phyloP scores from a whole-genome alignment of 2,329 filamentous ascomycete genomes.

The Monosporascus sp. region DNA sequence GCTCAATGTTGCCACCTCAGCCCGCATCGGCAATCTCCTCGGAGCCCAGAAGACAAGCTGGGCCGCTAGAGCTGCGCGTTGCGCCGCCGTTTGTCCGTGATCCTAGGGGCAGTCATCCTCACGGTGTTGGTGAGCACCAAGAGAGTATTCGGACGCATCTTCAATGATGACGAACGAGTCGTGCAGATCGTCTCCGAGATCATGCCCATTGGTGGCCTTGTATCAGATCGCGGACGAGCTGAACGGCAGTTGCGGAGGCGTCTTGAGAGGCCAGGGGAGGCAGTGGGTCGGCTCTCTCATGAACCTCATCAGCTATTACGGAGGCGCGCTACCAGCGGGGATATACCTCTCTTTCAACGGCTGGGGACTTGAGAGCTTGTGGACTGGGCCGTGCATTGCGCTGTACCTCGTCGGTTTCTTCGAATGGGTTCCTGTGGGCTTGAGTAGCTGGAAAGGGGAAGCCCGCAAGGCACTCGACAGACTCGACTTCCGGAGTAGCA shows the following conservation, averaged over 20 bases:
- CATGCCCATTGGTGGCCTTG: conserved; percentile 79
- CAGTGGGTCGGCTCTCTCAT: conserved; percentile 81
- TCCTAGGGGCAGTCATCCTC: conserved; percentile 63
- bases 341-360: conserved; percentile 82
- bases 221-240: conserved; percentile 89
- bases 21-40: conserved; percentile 73
- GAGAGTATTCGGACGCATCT: conserved; percentile 69
- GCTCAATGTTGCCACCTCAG: conserved; percentile 73
- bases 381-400: conserved; percentile 78
- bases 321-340: conserved; percentile 72
- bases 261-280: conserved; percentile 74
- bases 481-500: conserved; percentile 46
- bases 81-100: conserved; percentile 66
- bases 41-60: conserved; percentile 61
- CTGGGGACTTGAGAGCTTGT: conserved; percentile 75
- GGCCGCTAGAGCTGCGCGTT: conserved; percentile 68
- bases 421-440: conserved; percentile 75
- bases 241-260: conserved; percentile 79
- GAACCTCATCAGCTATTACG: conserved; percentile 80
- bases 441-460: conserved; percentile 72
- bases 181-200: conserved; percentile 68
- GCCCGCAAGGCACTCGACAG: conserved; percentile 65
- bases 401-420: conserved; percentile 72
- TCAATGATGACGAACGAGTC: conserved; percentile 72
- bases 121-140: conserved; percentile 64